Evolutionary conservation across 129 eudicot species (phyloP).

Genomic region (sunflower (Helianthus annuus)): DNA sequence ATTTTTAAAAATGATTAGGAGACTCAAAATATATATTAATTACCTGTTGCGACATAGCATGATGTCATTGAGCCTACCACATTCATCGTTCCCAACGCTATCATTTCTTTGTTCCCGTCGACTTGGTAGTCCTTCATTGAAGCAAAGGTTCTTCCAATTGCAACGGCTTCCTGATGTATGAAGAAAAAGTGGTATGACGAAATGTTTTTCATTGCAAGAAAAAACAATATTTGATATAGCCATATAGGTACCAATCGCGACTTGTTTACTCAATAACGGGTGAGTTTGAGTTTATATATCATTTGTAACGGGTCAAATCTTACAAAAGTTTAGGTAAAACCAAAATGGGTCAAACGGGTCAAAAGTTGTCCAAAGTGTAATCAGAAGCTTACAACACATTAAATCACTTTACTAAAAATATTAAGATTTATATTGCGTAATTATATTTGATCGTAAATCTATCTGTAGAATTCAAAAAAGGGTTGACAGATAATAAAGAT

Average conservation of each 20-base stretch:
- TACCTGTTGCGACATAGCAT: conserved; percentile 85
- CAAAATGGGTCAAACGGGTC: not conserved
- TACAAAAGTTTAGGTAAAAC: not conserved
- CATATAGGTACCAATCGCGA: not conserved
- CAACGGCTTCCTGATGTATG: conserved; percentile 72
- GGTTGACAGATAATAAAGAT: not conserved
- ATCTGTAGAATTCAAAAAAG: not conserved
- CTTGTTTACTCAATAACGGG: not conserved
- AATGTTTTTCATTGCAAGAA: not conserved
- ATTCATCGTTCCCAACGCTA: conserved; percentile 84
- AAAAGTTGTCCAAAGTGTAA: not conserved
- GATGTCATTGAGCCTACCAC: conserved; percentile 85
- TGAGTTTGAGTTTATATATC: not conserved
- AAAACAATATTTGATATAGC: not conserved
- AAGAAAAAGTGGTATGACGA: not conserved
- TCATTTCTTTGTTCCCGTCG: conserved; percentile 90
- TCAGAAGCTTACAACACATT: not conserved
- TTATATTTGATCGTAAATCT: not conserved
- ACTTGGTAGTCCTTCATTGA: conserved; percentile 78
- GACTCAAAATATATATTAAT: not conserved
- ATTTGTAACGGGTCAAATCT: not conserved
- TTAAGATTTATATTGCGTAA: not conserved
- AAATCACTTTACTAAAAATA: not conserved
- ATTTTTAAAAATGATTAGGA: not conserved
- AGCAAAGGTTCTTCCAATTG: conserved; percentile 91